Percentiles rank a stretch among this genome's conserved stretches.
phyloP scores from a whole-genome alignment of 2,329 filamentous ascomycete species.

The Drechslera avenae region DNA sequence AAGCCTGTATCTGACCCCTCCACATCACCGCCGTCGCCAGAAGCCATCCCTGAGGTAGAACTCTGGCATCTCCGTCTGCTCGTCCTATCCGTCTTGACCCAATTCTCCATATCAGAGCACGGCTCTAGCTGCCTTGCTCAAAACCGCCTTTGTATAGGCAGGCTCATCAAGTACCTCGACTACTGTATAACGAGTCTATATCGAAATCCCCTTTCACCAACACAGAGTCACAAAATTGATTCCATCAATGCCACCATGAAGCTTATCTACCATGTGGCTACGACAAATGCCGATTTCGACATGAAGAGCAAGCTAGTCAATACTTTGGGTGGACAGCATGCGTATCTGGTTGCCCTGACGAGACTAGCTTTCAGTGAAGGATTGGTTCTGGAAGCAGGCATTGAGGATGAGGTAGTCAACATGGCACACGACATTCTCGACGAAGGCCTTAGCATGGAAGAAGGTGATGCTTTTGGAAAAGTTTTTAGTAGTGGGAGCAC shows the following conservation, averaged over 20 bases:
- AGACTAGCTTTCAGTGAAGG: conserved; percentile 86
- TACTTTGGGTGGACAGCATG: conserved; percentile 75
- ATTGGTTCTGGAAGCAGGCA: conserved; percentile 73
- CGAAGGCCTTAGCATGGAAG: conserved; percentile 78
- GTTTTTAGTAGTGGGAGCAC: conserved; percentile 48
- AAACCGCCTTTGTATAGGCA: conserved; percentile 72
- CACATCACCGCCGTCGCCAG: background rate
- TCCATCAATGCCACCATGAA: conserved; percentile 65
- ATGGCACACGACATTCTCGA: conserved; percentile 83
- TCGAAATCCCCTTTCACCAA: conserved; percentile 32
- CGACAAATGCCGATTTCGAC: conserved; percentile 66
- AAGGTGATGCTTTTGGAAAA: conserved; percentile 64
- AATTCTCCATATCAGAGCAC: conserved; percentile 64
- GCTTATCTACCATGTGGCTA: conserved; percentile 66
- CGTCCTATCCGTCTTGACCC: conserved; percentile 55
- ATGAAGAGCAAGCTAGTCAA: conserved; percentile 73
- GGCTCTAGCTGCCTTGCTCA: conserved; percentile 69
- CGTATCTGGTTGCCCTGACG: conserved; percentile 80
- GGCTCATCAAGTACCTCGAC: conserved; percentile 75
- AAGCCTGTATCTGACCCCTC: conserved; percentile 35
- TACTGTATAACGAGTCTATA: conserved; percentile 71
- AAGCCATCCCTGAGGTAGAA: conserved; percentile 34
- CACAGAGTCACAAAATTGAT: conserved; percentile 50
- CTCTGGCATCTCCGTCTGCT: conserved; percentile 55
- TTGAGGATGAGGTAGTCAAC: conserved; percentile 78